Base-by-base conservation (phyloP, 345 rosid species). In the Melaleuca quinquenervia region DNA sequence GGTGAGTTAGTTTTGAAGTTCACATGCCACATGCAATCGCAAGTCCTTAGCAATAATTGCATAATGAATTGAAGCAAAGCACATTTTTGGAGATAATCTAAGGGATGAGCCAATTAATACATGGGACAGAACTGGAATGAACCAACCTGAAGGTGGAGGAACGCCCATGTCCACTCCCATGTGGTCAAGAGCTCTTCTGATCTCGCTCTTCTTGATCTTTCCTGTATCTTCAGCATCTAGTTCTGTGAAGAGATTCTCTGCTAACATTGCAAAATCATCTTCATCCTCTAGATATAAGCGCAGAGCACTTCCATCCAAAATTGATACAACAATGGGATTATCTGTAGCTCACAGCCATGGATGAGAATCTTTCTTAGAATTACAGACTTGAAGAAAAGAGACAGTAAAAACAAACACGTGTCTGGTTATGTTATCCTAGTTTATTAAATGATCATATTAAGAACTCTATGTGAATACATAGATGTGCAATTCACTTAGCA, bases 251-350 rank as follows among this genome's bases (percentile, higher is more conserved):
- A 96, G 58, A 87, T 93, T 93, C 94, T 96, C 99, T 2, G 98
- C 98, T 83, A 96, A 85, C 99, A 96, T 93, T 3, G 99, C 98
- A 84, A 95, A 95, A 88, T 96, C 99, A 89, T 96, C 99, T 86
- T 96, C 99, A 76, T 96, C 99, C 87, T 95, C 96, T 89, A 94
- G 86, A 85, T 90, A 90, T 58, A 91, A 26, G 87, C 89, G 89
- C 91, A 94, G 84, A n/a, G 90, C 89, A 52, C 86, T 93, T 91
- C 98, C 99, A 89, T 96, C 93, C 85, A 95, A 87, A 70, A 93
- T 74, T 6, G 98, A 92, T 3, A 93, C 90, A 87, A 90, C 91
- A 83, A 96, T 53, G 26, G 98, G 99, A 88, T 93, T 87, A 85
- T 92, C 99, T 95, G 86, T 76, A 22, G 83, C 15, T 75, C 53